Conservation (phyloP, 1,139 yeast species). For the Taiozyma onychis region DNA sequence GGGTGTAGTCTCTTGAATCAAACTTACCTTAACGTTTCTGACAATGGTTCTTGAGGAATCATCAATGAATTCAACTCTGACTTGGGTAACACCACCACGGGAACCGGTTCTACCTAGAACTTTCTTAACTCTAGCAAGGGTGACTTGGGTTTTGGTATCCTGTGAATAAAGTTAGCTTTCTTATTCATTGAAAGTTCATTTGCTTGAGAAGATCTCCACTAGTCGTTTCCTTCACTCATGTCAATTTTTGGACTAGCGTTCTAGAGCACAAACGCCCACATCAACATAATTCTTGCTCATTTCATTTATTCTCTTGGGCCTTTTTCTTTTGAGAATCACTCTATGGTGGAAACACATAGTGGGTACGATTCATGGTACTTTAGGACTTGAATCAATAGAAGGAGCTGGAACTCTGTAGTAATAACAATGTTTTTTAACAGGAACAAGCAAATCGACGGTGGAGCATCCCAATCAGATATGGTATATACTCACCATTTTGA, state of each 20-base stretch:
- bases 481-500: neutral
- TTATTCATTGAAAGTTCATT: neutral
- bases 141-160: constrained; percentile 94
- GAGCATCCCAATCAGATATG: neutral
- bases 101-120: constrained; percentile 99
- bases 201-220: neutral
- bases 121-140: constrained; percentile 98
- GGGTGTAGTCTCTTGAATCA: neutral
- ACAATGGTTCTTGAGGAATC: constrained; percentile 97
- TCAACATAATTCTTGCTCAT: neutral
- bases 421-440: neutral
- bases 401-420: neutral
- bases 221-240: neutral
- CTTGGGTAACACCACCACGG: constrained; percentile 99
- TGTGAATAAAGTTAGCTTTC: constrained; percentile 8
- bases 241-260: neutral
- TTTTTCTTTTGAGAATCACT: neutral
- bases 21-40: constrained; percentile 77
- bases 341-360: neutral
- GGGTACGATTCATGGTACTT: neutral
- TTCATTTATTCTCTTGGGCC: neutral
- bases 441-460: neutral
- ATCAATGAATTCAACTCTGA: constrained; percentile 98
- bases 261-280: neutral
- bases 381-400: neutral